phyloP scores from a whole-genome alignment of 495 filamentous ascomycete genomes.

The Trichoderma gamsii region DNA sequence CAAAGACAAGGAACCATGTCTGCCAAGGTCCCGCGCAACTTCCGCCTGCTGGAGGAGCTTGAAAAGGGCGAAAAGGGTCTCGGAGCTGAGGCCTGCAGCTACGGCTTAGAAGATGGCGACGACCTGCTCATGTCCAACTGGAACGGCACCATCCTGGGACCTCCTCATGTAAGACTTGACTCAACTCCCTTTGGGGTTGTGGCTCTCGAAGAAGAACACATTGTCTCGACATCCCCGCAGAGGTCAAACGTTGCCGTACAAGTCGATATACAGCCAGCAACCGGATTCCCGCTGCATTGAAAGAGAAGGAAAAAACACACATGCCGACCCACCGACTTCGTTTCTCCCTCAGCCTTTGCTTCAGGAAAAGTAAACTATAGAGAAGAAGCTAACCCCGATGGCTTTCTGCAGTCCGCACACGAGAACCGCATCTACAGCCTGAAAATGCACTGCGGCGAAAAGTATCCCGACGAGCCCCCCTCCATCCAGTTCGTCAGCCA shows the following conservation, averaged over 20 bases:
- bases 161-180: constrained; percentile 72
- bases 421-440: constrained; percentile 98
- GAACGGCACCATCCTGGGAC: constrained; percentile 95
- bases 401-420: constrained; percentile 65
- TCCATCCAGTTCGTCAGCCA: constrained; percentile 84
- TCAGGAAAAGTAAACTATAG: neutral
- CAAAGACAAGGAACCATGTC: constrained; percentile 29
- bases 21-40: constrained; percentile 90
- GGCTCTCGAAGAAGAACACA: neutral
- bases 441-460: constrained; percentile 88
- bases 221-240: too few relatives aligned
- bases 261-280: too few relatives aligned
- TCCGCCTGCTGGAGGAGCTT: constrained; percentile 90
- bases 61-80: constrained; percentile 98
- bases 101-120: constrained; percentile 89
- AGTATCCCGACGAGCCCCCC: constrained; percentile 86
- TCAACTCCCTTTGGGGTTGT: neutral
- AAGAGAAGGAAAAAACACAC: too few relatives aligned
- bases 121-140: constrained; percentile 97
- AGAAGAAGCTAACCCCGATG: neutral
- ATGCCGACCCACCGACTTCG: too few relatives aligned
- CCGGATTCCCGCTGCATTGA: too few relatives aligned
- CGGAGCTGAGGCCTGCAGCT: constrained; percentile 97
- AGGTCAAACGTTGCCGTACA: too few relatives aligned
- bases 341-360: neutral